Conservation (phyloP, 2,329 filamentous ascomycete genomes). For the Fusarium sp. region DNA sequence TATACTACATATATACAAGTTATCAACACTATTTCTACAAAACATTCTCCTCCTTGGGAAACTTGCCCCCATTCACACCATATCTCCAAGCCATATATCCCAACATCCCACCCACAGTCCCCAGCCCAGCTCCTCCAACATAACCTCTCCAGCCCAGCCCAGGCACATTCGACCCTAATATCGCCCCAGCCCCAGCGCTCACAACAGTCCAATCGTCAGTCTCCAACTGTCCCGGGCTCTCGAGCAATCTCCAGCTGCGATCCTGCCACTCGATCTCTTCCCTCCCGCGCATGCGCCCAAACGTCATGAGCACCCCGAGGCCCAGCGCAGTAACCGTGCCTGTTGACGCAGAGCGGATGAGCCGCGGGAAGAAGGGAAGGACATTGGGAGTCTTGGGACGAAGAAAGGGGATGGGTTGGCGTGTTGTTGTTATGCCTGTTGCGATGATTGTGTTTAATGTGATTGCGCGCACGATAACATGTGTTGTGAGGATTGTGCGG, state of each 20-base stretch:
- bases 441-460: constrained; percentile 66
- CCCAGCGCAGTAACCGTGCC: constrained; percentile 61
- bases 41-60: constrained; percentile 46
- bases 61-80: constrained; percentile 60
- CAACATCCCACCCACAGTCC: constrained; percentile 62
- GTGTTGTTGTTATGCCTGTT: constrained; percentile 54
- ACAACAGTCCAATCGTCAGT: constrained; percentile 67
- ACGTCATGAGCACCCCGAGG: constrained; percentile 59
- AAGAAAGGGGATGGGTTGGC: constrained; percentile 48
- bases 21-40: background rate
- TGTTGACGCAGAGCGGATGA: constrained; percentile 61
- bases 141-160: constrained; percentile 55
- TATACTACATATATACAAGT: background rate
- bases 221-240: constrained; percentile 68
- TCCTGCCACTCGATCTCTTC: constrained; percentile 74
- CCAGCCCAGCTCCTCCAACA: constrained; percentile 61
- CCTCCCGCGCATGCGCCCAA: constrained; percentile 65
- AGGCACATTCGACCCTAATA: constrained; percentile 49
- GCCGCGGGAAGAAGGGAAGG: constrained; percentile 49
- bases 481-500: constrained; percentile 67
- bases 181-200: constrained; percentile 56
- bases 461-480: constrained; percentile 69
- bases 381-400: constrained; percentile 48
- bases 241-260: constrained; percentile 70
- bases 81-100: constrained; percentile 65